These are phyloP conservation scores for Entomortierella parvispora DNA, from an alignment of 192 early-diverging fungal species.

Conservation along the genomic window DNA sequence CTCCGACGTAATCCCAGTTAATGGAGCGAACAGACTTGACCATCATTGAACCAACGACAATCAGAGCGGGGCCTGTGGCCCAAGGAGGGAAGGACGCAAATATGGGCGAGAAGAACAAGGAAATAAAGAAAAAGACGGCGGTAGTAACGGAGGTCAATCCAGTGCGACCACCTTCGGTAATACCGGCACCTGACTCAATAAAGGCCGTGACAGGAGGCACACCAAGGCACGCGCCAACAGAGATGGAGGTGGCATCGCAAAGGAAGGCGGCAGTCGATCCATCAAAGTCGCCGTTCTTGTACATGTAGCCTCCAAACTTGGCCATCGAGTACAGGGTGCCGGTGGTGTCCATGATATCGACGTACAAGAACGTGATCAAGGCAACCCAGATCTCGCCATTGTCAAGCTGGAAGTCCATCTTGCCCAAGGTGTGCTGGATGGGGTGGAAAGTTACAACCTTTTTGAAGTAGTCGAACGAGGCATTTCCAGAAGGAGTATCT, in stretches of 20 bases:
- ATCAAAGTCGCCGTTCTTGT: slow-evolving; percentile 80
- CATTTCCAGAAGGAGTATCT: slow-evolving; percentile 66
- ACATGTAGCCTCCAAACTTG: slow-evolving; percentile 80
- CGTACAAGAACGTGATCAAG: slow-evolving; percentile 85
- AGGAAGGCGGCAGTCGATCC: slow-evolving; percentile 81
- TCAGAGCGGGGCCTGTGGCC: slow-evolving; percentile 87
- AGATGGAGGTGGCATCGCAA: slow-evolving; percentile 73
- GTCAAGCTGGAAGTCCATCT: slow-evolving; percentile 71
- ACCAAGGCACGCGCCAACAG: slow-evolving; percentile 76
- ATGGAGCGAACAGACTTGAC: slow-evolving; percentile 72
- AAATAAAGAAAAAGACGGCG: slow-evolving; percentile 78
- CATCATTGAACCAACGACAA: slow-evolving; percentile 88
- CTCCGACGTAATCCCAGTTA: slow-evolving; percentile 87
- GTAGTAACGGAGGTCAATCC: slow-evolving; percentile 79
- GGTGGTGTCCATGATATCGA: slow-evolving; percentile 89
- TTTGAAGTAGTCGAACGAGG: slow-evolving; percentile 76
- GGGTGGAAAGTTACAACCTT: slow-evolving; percentile 74
- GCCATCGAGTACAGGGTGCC: slow-evolving; percentile 89
- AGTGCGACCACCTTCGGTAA: slow-evolving; percentile 85
- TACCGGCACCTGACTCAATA: slow-evolving; percentile 86
- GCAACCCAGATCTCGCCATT: slow-evolving; percentile 79
- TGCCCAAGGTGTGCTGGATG: slow-evolving; percentile 64
- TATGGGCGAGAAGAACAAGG: slow-evolving; percentile 88
- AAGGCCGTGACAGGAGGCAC: slow-evolving; percentile 81
- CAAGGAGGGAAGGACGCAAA: slow-evolving; percentile 89